Percentiles rank a stretch among this genome's conserved stretches.
These are phyloP conservation scores for Allomyces arbusculus DNA, from an alignment of 192 early-diverging fungal genomes.

Conservation along the genomic window DNA sequence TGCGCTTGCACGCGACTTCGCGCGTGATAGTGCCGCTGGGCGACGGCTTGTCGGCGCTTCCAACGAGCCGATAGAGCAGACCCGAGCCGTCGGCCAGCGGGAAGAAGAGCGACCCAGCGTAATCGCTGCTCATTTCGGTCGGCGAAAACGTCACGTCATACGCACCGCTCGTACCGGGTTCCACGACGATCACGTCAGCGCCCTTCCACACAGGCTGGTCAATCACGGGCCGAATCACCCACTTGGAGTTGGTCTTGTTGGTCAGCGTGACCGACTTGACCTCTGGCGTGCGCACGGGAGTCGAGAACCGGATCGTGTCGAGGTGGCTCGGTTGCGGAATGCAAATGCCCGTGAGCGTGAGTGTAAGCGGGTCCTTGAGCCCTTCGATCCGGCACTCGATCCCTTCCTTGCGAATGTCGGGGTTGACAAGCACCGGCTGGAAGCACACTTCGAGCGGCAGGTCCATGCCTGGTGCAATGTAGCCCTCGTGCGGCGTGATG, in stretches of 20 bases:
- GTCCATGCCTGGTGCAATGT: slow-evolving; percentile 42
- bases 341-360: slow-evolving; percentile 36
- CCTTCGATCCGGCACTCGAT: slow-evolving; percentile 26
- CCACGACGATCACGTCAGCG: slow-evolving; percentile 27
- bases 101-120: slow-evolving; percentile 40
- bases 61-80: slow-evolving; percentile 34
- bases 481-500: slow-evolving; percentile 34
- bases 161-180: slow-evolving; percentile 25
- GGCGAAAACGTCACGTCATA: slow-evolving; percentile 35
- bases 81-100: slow-evolving; percentile 38
- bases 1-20: slow-evolving; percentile 35
- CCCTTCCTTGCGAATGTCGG: slow-evolving; percentile 32
- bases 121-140: slow-evolving; percentile 19
- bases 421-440: slow-evolving; percentile 29
- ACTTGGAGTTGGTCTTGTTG: slow-evolving; percentile 21
- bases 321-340: slow-evolving; percentile 28
- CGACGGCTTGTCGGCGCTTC: slow-evolving; percentile 28
- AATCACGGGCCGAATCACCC: slow-evolving; percentile 35
- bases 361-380: slow-evolving; percentile 11
- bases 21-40: slow-evolving; percentile 23
- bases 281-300: slow-evolving; percentile 30
- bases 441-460: slow-evolving; percentile 34
- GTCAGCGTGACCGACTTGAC: slow-evolving; percentile 22
- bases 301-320: slow-evolving; percentile 30
- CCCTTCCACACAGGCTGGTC: slow-evolving; percentile 37